Evolutionary conservation across 768 basidiomycete genomes (phyloP).

Genomic region (Pisolithus sp.): DNA sequence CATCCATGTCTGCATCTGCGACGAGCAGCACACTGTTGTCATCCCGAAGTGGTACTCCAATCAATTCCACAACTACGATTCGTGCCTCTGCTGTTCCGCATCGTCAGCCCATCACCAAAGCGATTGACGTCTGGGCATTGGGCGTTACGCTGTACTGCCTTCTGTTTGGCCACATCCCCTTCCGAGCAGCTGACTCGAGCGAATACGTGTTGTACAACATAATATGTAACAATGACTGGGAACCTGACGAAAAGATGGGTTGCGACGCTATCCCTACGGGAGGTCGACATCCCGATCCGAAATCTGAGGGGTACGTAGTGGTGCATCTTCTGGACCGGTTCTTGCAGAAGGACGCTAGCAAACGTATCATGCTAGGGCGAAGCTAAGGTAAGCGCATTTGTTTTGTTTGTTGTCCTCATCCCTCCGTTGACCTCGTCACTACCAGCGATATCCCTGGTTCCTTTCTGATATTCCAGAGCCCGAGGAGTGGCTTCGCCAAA

Average conservation of each 20-base stretch:
- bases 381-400: conserved; percentile 60
- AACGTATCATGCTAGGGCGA: conserved; percentile 73
- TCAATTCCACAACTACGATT: conserved; percentile 25
- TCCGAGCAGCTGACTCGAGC: conserved; percentile 45
- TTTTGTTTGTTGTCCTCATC: not conserved
- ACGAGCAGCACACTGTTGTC: conserved; percentile 26
- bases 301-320: conserved; percentile 53
- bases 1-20: conserved; percentile 26
- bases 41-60: conserved; percentile 22
- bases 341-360: conserved; percentile 71
- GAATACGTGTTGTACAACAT: conserved; percentile 77
- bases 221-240: conserved; percentile 75
- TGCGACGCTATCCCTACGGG: conserved; percentile 59
- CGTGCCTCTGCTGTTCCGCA: conserved; percentile 19
- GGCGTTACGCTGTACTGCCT: conserved; percentile 95
- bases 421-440: conserved; percentile 1
- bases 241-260: conserved; percentile 64
- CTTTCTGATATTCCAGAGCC: conserved; percentile 60
- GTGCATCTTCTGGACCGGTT: conserved; percentile 68
- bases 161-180: conserved; percentile 83
- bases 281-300: conserved; percentile 43
- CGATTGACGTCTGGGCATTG: conserved; percentile 97
- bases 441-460: conserved; percentile 60
- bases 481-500: conserved; percentile 62
- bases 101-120: conserved; percentile 69